Base-by-base conservation (phyloP, 1,284 basidiomycete species). In the Meira miltonrushii region DNA sequence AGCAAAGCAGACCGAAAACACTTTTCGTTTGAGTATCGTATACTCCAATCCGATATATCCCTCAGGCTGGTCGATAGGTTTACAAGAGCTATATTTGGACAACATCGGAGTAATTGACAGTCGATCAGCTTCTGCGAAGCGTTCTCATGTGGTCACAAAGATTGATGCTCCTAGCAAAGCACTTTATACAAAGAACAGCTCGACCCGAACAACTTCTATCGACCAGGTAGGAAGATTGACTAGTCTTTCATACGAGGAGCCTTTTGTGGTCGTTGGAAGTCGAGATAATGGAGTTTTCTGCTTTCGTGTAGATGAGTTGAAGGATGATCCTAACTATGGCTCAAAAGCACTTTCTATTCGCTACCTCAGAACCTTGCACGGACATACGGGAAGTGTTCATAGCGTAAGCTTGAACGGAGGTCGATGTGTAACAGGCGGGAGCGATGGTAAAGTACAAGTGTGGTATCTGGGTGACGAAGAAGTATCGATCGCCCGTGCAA, bases 391-490 rank as follows among this genome's bases (percentile, higher is more conserved):
- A 41, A 53, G n/a, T 4, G 50, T 53, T 39, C 39, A 53, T 33
- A 39, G 38, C 17, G 50, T 53, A 13, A 53, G 50, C 50, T 41
- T 53, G 17, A 53, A 53, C 23, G 50, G 37, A 53, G 50, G 50
- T 15, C 19, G 50, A 12, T 53, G 50, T 39, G 50, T 53, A 15
- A 53, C 50, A 3, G 50, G 50, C 19, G 50, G 50, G 6, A 39
- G 50, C 28, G 50, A 53, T 41, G 50, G 50, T 4, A 53, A 33
- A 19, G 50, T 53, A 39, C 37, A 33, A 38, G 28, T 53, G 15
- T 53, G 50, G 50, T 8, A 38, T n/a, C 15, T 53, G 25, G 50
- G 28, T 17, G 50, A 53, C 15, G 28, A 53, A 41, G 38, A 53
- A 28, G 48, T n/a, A 23, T 25, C 48, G 9, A n/a, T 50, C 13